A percentile compares a stretch with the other conserved stretches of the same genome.
Conservation (phyloP, 768 basidiomycete species). For the Grammothele lineata region DNA sequence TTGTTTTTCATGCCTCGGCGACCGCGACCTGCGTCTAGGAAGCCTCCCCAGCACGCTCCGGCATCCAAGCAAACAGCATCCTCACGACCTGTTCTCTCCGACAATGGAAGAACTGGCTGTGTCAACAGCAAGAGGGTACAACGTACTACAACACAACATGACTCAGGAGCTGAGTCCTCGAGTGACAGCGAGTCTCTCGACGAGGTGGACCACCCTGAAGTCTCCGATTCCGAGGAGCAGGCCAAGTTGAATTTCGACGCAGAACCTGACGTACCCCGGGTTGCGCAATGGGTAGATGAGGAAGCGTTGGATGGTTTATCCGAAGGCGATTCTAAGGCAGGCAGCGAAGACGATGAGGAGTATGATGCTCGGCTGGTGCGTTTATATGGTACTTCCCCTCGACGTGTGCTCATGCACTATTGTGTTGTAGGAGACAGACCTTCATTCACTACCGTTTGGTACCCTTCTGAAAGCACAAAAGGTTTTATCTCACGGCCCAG, state of each 20-base stretch:
- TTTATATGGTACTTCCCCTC: background rate
- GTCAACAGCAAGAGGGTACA: no score
- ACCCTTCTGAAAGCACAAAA: constrained; percentile 24
- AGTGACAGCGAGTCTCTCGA: no score
- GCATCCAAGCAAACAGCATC: background rate
- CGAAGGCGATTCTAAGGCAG: constrained; percentile 3
- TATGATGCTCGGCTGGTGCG: constrained; percentile 12
- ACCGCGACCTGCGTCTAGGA: constrained; percentile 32
- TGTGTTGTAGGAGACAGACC: constrained; percentile 9
- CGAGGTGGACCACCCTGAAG: no score
- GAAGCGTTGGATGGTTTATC: constrained; percentile 36
- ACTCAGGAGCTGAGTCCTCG: no score
- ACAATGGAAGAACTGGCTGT: no score
- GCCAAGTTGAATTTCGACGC: background rate
- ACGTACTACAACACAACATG: no score
- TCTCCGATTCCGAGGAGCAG: no score
- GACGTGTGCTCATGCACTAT: background rate
- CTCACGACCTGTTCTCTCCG: no score
- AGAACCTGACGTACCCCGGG: constrained; percentile 50
- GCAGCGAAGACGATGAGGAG: constrained; percentile 7
- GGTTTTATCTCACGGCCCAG: constrained; percentile 13
- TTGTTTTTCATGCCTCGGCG: constrained; percentile 41
- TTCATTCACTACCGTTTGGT: constrained; percentile 25
- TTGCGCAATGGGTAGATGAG: constrained; percentile 60
- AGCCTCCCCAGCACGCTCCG: background rate